Conservation (phyloP, 768 basidiomycete species). For the Calocera viscosa region DNA sequence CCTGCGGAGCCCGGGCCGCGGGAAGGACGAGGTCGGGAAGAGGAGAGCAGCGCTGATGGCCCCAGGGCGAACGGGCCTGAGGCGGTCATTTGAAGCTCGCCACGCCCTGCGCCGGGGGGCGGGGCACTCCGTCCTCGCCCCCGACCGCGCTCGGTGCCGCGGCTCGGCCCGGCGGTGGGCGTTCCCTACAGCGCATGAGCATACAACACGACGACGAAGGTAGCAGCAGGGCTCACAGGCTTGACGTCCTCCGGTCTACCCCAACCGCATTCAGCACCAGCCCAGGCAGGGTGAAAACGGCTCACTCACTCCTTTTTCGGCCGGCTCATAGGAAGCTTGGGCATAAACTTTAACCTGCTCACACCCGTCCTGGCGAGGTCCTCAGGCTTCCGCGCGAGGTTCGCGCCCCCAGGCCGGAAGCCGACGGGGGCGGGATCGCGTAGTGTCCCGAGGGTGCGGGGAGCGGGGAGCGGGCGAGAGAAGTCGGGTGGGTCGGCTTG, state of each 20-base stretch:
- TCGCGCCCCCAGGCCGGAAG: background rate
- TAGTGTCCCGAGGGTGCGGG: background rate
- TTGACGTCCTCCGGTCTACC: background rate
- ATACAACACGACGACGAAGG: background rate
- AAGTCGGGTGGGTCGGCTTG: too few relatives aligned
- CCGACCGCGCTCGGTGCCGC: background rate
- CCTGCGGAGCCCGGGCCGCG: background rate
- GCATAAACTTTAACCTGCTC: conserved; percentile 6
- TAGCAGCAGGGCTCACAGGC: background rate
- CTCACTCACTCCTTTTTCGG: background rate
- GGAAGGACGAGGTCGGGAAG: background rate
- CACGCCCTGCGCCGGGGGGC: background rate
- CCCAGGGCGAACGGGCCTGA: background rate
- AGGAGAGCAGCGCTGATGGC: background rate
- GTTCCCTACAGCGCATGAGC: background rate
- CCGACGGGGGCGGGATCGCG: background rate
- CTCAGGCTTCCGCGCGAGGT: background rate
- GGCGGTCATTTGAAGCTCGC: conserved; percentile 2
- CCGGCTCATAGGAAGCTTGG: background rate
- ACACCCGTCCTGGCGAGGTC: background rate
- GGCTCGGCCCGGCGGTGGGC: background rate
- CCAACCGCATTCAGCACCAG: background rate
- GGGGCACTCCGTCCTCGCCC: background rate
- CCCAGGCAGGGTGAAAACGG: background rate
- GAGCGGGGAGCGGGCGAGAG: background rate